phyloP scores from a whole-genome alignment of 495 filamentous ascomycete species.

The Amniculicola lignicola region DNA sequence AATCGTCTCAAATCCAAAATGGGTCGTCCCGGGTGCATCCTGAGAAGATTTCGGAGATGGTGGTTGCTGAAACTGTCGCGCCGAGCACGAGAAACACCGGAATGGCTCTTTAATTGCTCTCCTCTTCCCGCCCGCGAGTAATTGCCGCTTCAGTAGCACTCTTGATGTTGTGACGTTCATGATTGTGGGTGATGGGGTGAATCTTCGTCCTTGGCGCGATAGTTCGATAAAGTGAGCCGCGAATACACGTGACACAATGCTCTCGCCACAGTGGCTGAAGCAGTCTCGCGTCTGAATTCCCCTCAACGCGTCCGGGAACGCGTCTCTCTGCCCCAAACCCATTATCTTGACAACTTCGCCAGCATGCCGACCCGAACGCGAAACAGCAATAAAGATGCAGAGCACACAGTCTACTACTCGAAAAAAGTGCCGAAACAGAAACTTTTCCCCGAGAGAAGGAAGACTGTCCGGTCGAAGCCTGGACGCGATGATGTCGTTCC shows the following conservation, averaged over 20 bases:
- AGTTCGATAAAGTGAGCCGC: too few species aligned
- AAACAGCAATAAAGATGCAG: constrained; percentile 13
- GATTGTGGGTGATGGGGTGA: too few species aligned
- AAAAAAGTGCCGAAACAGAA: constrained; percentile 23
- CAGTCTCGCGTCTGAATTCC: too few species aligned
- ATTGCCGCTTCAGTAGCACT: constrained; percentile 25
- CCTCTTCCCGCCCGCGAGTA: constrained; percentile 6
- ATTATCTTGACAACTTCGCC: too few species aligned
- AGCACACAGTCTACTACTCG: constrained; percentile 23
- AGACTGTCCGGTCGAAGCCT: constrained; percentile 18
- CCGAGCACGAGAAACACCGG: constrained; percentile 56
- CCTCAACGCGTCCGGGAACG: too few species aligned
- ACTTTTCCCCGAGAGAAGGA: constrained; percentile 15
- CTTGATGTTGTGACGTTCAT: constrained; percentile 24
- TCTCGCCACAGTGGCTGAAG: too few species aligned
- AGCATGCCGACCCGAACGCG: constrained; percentile 23
- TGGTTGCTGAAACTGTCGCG: constrained; percentile 44
- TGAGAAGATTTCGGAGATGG: constrained; percentile 34
- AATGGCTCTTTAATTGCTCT: constrained; percentile 37
- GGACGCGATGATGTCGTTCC: neutral
- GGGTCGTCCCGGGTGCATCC: constrained; percentile 60
- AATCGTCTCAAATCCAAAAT: constrained; percentile 91
- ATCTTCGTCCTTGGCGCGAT: too few species aligned
- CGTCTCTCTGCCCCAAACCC: too few species aligned
- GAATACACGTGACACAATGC: too few species aligned